phyloP scores from a whole-genome alignment of 1,284 basidiomycete species.

The Papiliotrema flavescens region DNA sequence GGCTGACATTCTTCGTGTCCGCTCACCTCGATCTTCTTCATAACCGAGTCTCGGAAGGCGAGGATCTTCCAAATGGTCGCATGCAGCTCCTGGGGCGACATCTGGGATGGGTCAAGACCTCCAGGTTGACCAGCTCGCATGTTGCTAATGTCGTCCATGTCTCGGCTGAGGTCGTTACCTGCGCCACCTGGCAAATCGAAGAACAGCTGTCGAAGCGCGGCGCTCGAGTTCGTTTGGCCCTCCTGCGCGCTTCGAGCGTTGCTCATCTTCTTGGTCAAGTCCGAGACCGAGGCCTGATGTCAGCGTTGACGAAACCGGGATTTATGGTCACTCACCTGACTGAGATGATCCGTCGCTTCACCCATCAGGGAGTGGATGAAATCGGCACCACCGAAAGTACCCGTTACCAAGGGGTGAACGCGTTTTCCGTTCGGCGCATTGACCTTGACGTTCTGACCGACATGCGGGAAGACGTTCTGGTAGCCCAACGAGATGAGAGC shows the following conservation, averaged over 20 bases:
- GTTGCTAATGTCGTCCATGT: conserved; percentile 70
- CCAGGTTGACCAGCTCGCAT: conserved; percentile 60
- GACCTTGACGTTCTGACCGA: conserved; percentile 75
- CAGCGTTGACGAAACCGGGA: not conserved
- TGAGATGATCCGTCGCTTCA: conserved; percentile 52
- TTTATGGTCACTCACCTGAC: conserved; percentile 11
- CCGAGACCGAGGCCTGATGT: conserved; percentile 75
- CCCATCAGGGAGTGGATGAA: conserved; percentile 68
- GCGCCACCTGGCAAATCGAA: conserved; percentile 61
- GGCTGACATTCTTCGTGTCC: not conserved
- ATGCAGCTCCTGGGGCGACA: conserved; percentile 86
- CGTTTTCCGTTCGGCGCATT: conserved; percentile 70
- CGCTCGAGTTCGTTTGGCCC: conserved; percentile 54
- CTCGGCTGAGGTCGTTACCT: conserved; percentile 57
- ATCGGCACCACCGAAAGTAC: conserved; percentile 81
- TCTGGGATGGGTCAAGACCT: conserved; percentile 65
- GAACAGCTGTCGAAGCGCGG: conserved; percentile 45
- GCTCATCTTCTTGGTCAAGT: conserved; percentile 75
- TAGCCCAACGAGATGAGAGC: conserved; percentile 71
- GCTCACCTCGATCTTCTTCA: conserved; percentile 73
- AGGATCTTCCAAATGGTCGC: conserved; percentile 76
- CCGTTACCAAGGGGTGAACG: conserved; percentile 82
- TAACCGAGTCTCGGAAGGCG: conserved; percentile 75
- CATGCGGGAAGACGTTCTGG: conserved; percentile 77
- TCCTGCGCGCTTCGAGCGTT: conserved; percentile 53